These are phyloP conservation scores for Sordaria brevicollis DNA, from an alignment of 495 filamentous ascomycete species.

Conservation along the genomic window DNA sequence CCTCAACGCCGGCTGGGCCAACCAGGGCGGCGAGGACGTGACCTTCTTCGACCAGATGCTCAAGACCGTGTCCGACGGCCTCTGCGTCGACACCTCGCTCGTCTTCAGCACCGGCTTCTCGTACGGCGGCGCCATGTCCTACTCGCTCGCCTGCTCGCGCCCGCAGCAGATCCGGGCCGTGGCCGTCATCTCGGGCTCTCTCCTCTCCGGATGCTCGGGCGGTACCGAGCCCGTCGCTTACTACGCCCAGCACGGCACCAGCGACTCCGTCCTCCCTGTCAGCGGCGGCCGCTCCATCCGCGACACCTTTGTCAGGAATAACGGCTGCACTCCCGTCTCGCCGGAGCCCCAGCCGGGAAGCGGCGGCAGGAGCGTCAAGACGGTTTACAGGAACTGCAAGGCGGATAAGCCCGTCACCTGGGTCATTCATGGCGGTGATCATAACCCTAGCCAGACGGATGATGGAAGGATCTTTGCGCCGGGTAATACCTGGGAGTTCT, in stretches of 20 bases:
- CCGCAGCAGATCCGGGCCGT: conserved; percentile 33
- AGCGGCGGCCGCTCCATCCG: too few relatives aligned
- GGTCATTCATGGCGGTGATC: conserved; percentile 18
- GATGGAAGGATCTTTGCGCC: conserved; percentile 17
- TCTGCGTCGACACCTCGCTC: conserved; percentile 34
- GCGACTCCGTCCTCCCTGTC: too few relatives aligned
- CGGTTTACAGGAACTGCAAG: conserved; percentile 26
- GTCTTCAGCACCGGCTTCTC: conserved; percentile 40
- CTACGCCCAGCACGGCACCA: conserved; percentile 33
- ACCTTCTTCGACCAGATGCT: conserved; percentile 31
- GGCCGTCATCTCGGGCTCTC: conserved; percentile 28
- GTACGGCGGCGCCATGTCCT: conserved; percentile 42
- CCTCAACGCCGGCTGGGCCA: conserved; percentile 34
- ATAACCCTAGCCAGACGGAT: conserved; percentile 19
- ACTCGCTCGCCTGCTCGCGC: conserved; percentile 32
- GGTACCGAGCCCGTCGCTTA: conserved; percentile 35
- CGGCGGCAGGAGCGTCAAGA: conserved; percentile 12
- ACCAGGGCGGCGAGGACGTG: conserved; percentile 32
- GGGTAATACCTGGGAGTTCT: conserved; percentile 26
- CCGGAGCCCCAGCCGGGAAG: conserved; percentile 11
- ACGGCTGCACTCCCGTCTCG: too few relatives aligned
- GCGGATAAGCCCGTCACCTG: conserved; percentile 21
- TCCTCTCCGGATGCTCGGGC: conserved; percentile 26
- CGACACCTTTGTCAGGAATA: too few relatives aligned
- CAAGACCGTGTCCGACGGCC: conserved; percentile 25